Conservation (phyloP, 805 yeast species). For the Saturnispora zaruensis region DNA sequence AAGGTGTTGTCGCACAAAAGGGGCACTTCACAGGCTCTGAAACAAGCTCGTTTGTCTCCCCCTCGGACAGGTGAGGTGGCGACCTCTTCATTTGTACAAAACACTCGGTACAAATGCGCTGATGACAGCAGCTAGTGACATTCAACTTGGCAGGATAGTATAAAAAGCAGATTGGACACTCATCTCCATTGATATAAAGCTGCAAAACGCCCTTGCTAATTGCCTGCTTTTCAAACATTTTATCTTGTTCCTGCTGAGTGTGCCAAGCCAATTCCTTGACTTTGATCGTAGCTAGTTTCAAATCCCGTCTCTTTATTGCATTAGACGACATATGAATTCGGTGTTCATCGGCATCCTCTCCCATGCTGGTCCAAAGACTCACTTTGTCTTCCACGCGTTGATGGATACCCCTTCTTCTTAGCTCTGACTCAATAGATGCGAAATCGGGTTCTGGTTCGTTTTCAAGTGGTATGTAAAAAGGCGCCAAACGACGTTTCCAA, state of each 20-base stretch:
- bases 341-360: constrained; percentile 55
- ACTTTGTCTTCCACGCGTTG: constrained; percentile 24
- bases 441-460: constrained; percentile 76
- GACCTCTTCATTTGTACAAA: constrained; percentile 89
- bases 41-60: constrained; percentile 54
- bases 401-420: constrained; percentile 23
- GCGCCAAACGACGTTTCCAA: constrained; percentile 65
- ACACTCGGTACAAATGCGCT: constrained; percentile 92
- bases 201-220: constrained; percentile 41
- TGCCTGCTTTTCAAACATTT: constrained; percentile 27
- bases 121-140: constrained; percentile 79
- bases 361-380: constrained; percentile 47
- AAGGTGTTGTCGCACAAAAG: constrained; percentile 73
- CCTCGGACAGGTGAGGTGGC: constrained; percentile 56
- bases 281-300: constrained; percentile 33
- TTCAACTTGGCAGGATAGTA: constrained; percentile 75
- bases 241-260: constrained; percentile 20
- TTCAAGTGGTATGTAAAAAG: constrained; percentile 84
- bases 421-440: constrained; percentile 47
- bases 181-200: constrained; percentile 61
- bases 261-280: constrained; percentile 33
- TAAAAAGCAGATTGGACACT: constrained; percentile 92
- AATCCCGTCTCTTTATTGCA: constrained; percentile 41
- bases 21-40: constrained; percentile 91
- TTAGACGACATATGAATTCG: constrained; percentile 43